Evolutionary conservation across 1,284 basidiomycete species (phyloP), one percentile per base, ranked within the genome.

Genomic region (Farysia itapuensis): DNA sequence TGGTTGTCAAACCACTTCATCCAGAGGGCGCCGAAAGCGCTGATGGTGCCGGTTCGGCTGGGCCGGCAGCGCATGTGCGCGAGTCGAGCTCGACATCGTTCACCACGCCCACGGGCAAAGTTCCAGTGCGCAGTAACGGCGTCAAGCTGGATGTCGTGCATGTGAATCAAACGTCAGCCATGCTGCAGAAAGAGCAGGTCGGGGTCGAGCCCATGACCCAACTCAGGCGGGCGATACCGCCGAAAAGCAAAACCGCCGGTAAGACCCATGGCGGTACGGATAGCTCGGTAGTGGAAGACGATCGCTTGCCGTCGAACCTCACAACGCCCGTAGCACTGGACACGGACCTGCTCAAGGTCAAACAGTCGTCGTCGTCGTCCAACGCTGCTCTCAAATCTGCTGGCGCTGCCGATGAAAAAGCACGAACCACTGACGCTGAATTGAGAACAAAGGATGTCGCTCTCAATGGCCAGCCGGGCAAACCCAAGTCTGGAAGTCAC

Each of bases 111-210:
- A 39, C 44, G 1, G 61, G 51, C 22, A 56, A 60, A 24, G 59
- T 66, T 1, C 39, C 49, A 2, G 65, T 65, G 14, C 26, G 37
- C 18, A 59, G 43, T 24, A 44, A 43, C 7, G 64, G 57, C 4
- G 37, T 39, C 2, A 54, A 57, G 38, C 45, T 72, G 16, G 50
- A 67, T 3, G 50, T 72, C 7, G 50, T 65, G 3, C 69, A 72
- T 37, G 69, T 72, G 18, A 72, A 72, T 22, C 43, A 64, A 43
- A 72, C 69, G 7, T 70, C 67, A 28, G 67, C 67, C 18, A 70
- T 72, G 69, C 53, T 72, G 34, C 69, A 72, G 39, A 58, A 44
- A 50, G 60, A 64, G 33, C 60, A 58, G 44, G 47, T 58, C 14
- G 60, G 54, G 1, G 35, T 50, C 18, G 54, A 54, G 25, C 49